Base-by-base conservation (phyloP, 164 flowering plant genomes). In the Stephania yunnanensis region DNA sequence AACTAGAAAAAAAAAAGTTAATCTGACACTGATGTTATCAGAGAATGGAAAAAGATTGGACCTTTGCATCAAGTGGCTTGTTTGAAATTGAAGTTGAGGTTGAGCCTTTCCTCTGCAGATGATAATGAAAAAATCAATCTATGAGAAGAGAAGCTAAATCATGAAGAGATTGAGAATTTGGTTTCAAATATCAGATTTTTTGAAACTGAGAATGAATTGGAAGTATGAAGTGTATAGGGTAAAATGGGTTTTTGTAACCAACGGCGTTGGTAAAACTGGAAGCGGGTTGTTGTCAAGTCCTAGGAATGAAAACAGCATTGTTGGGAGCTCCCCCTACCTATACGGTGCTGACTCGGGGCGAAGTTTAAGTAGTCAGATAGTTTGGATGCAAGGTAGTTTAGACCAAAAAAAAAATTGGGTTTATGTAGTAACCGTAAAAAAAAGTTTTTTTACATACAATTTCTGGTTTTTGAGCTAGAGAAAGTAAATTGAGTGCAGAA, bases 11-110 rank as follows among this genome's bases (percentile, higher is more conserved):
- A 25, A 6, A 29, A 29, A 31, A n/a, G 50, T 8, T 67, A 30
- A 4, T 74, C 17, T 70, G 48, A 42, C 55, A 19, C 68, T 9
- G 58, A 74, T 36, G 29, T 5, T 53, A 45, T 9, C 9, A 50
- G 13, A 48, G 30, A 67, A 11, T 25, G 2, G 58, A 12, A 58
- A 58, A 67, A 19, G 42, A 12, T 20, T 17, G 73, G 68, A 95
- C 99, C 97, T 95, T 95, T 74, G 95, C 88, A 83, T 93, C 99
- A 75, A 85, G 87, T 22, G 75, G 83, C 81, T 81, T 90, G 71
- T 89, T 89, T 79, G 96, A 89, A 52, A 87, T 89, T 69, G 90
- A 89, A 52, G 88, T 89, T 69, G 90, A 86, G 72, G 86, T 88
- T 77, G 81, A 81, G 58, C 88, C 90, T 63, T 85, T 91, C 75